phyloP scores from a whole-genome alignment of 768 basidiomycete genomes.

The Serendipita sp. region DNA sequence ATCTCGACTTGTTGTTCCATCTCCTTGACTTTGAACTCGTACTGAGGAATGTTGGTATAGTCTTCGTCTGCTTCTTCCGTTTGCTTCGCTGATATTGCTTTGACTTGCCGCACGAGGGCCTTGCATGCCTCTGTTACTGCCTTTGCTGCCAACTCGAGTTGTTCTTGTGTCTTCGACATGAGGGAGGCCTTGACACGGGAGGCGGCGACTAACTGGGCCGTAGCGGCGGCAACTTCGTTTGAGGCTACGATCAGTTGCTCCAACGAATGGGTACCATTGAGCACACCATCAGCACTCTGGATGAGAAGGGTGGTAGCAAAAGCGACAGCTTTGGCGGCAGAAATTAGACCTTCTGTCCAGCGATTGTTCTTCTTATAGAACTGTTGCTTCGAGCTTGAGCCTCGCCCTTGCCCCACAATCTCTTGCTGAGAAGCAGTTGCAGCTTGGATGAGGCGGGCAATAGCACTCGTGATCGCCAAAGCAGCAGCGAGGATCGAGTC shows the following conservation, averaged over 20 bases:
- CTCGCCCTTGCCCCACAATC: conserved; percentile 90
- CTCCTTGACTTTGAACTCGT: conserved; percentile 94
- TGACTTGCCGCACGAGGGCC: conserved; percentile 91
- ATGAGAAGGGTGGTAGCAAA: conserved; percentile 92
- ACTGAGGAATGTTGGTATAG: conserved; percentile 81
- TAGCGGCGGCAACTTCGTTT: conserved; percentile 93
- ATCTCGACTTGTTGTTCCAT: conserved; percentile 99
- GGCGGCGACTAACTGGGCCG: conserved; percentile 95
- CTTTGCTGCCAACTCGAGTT: conserved; percentile 89
- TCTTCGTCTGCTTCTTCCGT: conserved; percentile 61
- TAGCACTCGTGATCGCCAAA: conserved; percentile 89
- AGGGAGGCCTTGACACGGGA: conserved; percentile 95
- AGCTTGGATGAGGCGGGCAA: conserved; percentile 85
- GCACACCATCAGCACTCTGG: conserved; percentile 93
- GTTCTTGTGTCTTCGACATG: conserved; percentile 97
- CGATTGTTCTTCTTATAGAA: conserved; percentile 99
- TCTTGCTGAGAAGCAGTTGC: conserved; percentile 98
- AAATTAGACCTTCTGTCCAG: conserved; percentile 98
- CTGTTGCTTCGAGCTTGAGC: conserved; percentile 80
- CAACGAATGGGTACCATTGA: conserved; percentile 89
- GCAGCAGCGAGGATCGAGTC: conserved; percentile 91
- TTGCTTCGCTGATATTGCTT: conserved; percentile 80
- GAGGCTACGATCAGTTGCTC: conserved; percentile 99
- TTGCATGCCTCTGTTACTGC: conserved; percentile 97
- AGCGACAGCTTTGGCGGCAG: conserved; percentile 93